phyloP scores from a whole-genome alignment of 169 alveolate genomes.

The Sarcocystis neurona region DNA sequence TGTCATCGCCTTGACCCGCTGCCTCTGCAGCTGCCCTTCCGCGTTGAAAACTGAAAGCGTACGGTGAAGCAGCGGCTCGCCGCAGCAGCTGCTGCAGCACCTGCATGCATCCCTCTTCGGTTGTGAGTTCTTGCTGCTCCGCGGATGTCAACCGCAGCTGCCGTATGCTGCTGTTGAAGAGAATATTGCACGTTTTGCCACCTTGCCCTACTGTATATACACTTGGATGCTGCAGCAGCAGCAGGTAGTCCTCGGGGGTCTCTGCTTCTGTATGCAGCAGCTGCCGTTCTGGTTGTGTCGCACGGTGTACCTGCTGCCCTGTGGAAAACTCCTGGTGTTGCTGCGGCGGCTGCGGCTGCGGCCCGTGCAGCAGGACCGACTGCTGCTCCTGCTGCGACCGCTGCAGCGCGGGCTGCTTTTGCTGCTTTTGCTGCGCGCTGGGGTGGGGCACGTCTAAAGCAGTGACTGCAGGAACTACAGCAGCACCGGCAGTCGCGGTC shows the following conservation, averaged over 20 bases:
- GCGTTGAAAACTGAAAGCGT: too few species aligned
- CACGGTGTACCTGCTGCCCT: too few species aligned
- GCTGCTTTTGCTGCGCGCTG: too few species aligned
- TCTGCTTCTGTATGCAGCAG: too few species aligned
- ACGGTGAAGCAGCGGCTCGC: neutral
- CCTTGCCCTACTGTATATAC: conserved; percentile 75
- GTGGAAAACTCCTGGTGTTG: too few species aligned
- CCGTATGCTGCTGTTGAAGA: neutral
- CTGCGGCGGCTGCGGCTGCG: too few species aligned
- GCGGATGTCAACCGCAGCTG: neutral
- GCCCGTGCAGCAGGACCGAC: neutral
- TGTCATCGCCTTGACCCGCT: too few species aligned
- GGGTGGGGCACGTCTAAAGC: too few species aligned
- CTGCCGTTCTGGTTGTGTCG: too few species aligned
- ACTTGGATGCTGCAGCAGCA: conserved; percentile 72
- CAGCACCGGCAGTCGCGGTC: too few species aligned
- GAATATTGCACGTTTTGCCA: conserved; percentile 25
- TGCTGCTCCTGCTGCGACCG: neutral
- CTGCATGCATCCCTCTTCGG: conserved; percentile 61
- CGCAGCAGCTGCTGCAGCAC: conserved; percentile 28
- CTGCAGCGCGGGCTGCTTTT: neutral
- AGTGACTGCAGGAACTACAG: too few species aligned
- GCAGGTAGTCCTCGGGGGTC: conserved; percentile 68
- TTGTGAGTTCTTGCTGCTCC: conserved; percentile 15
- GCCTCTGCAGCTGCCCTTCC: too few species aligned